A percentile compares a stretch with the other conserved stretches of the same genome.
Evolutionary conservation across 2,329 filamentous ascomycete genomes (phyloP).

Genomic region (Chlorencoelia australis): DNA sequence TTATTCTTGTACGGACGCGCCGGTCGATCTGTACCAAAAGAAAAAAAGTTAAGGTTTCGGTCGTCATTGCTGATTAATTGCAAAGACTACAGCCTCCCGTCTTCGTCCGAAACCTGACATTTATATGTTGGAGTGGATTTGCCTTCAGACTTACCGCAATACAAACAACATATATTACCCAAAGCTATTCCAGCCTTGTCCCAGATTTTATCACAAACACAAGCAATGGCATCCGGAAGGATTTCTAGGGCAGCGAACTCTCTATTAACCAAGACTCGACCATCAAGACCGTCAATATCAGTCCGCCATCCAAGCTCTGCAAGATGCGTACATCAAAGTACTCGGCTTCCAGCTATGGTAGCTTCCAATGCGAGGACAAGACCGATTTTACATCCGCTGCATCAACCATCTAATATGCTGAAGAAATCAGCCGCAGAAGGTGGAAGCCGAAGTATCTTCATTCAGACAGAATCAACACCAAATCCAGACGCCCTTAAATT

Average conservation of each 20-base stretch:
- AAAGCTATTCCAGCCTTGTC: no score
- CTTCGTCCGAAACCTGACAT: no score
- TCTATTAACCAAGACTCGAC: constrained; percentile 17
- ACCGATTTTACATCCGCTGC: constrained; percentile 33
- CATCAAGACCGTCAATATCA: constrained; percentile 23
- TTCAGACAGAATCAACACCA: constrained; percentile 90
- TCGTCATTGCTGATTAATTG: no score
- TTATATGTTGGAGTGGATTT: no score
- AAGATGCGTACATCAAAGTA: constrained; percentile 33
- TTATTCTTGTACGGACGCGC: no score
- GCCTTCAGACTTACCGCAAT: no score
- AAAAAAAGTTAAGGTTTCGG: no score
- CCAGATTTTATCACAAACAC: no score
- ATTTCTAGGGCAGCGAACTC: constrained; percentile 14
- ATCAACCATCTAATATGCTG: constrained; percentile 31
- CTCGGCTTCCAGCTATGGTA: constrained; percentile 36
- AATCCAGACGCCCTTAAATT: constrained; percentile 97
- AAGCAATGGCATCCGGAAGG: constrained; percentile 20
- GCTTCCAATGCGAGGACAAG: constrained; percentile 36
- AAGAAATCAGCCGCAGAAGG: constrained; percentile 29
- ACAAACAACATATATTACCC: no score
- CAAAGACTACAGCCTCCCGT: no score
- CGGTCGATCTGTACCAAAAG: no score
- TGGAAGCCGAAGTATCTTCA: constrained; percentile 73
- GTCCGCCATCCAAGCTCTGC: constrained; percentile 23